A percentile compares a stretch with the other conserved stretches of the same genome.
These are phyloP conservation scores for Plenodomus biglobosus DNA, from an alignment of 2,329 filamentous ascomycete species.

Conservation along the genomic window DNA sequence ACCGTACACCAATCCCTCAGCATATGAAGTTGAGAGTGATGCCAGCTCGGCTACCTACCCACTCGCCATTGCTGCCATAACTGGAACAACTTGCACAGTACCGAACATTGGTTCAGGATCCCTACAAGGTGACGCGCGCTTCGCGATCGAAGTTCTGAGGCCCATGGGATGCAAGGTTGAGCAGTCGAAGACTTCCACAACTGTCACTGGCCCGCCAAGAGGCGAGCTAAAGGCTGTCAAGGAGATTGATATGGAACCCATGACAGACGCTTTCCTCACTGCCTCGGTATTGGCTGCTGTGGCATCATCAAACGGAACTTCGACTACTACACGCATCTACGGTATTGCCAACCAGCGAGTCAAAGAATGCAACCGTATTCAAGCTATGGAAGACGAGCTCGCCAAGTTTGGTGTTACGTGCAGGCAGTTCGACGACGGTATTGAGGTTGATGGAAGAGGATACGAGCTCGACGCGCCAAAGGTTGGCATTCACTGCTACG, in stretches of 20 bases:
- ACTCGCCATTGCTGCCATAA: conserved; percentile 89
- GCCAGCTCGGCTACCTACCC: conserved; percentile 97
- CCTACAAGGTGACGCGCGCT: conserved; percentile 90
- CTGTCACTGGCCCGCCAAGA: conserved; percentile 80
- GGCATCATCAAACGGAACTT: conserved; percentile 66
- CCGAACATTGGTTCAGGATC: conserved; percentile 94
- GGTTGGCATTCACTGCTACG: conserved; percentile 85
- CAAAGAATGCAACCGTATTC: conserved; percentile 96
- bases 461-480: conserved; percentile 54
- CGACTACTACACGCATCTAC: conserved; percentile 74
- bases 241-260: conserved; percentile 96
- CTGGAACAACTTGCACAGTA: conserved; percentile 91
- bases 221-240: conserved; percentile 74
- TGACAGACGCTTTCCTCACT: conserved; percentile 98
- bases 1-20: conserved; percentile 76
- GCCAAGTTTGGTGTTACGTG: conserved; percentile 90
- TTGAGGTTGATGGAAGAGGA: conserved; percentile 66
- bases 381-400: conserved; percentile 91
- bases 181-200: conserved; percentile 83
- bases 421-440: conserved; percentile 90
- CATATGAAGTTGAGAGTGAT: conserved; percentile 94
- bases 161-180: conserved; percentile 94
- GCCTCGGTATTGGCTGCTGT: conserved; percentile 92
- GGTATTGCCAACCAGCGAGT: conserved; percentile 98
- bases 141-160: conserved; percentile 82